Evolutionary conservation across 169 alveolate species (phyloP).

Genomic region (Cryptosporidium meleagridis): DNA sequence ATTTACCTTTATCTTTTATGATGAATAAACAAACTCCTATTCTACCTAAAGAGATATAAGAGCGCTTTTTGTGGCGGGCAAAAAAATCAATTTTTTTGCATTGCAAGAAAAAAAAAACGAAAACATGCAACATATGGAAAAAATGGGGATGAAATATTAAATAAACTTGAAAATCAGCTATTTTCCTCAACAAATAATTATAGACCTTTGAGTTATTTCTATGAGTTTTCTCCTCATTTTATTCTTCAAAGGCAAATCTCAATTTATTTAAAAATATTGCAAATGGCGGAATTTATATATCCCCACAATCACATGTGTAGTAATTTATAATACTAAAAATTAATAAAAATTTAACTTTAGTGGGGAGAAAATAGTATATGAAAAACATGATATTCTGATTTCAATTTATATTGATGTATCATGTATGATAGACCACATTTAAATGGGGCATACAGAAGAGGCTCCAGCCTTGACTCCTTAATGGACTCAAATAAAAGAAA

Average conservation of each 20-base stretch:
- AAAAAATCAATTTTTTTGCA: neutral
- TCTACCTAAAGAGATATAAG: neutral
- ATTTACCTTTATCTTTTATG: neutral
- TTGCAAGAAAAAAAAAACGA: neutral
- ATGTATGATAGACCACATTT: neutral
- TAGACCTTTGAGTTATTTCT: neutral
- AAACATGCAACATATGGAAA: neutral
- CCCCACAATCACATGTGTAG: slow-evolving; percentile 46
- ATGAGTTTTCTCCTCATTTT: neutral
- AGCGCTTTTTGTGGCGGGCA: slow-evolving; percentile 15
- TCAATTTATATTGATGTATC: neutral
- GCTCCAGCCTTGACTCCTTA: slow-evolving; percentile 10
- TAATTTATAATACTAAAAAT: neutral
- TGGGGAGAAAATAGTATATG: neutral
- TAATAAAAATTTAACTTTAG: neutral
- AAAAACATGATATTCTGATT: neutral
- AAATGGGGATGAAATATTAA: neutral
- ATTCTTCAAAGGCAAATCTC: neutral
- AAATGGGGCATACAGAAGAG: neutral
- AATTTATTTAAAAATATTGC: neutral
- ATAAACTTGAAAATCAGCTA: neutral
- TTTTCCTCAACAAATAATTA: neutral
- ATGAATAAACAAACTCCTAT: neutral
- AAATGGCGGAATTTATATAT: slow-evolving; percentile 37
- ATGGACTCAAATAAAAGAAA: neutral